Evolutionary conservation across 495 filamentous ascomycete genomes (phyloP), one percentile per base, ranked within the genome.

Genomic region (Letharia lupina): DNA sequence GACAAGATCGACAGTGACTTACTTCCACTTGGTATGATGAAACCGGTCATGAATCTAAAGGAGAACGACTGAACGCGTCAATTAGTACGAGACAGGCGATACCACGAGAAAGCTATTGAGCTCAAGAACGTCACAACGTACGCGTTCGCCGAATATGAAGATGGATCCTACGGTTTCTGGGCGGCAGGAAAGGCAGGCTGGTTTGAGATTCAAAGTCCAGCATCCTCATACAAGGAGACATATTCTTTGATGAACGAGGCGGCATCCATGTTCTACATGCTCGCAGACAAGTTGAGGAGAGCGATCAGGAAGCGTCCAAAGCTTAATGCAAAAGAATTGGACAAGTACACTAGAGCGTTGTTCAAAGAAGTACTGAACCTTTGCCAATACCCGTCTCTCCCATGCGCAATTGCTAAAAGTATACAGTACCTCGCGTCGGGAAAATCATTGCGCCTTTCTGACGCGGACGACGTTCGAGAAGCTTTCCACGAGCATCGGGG

Each of bases 101-200:
- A 78, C 73, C 67, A 79, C 62, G 73, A 77, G 12, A 81, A 83
- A 44, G 78, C 82, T 65, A 84, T 93, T 69, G 83, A 89, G 64
- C 82, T 93, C 58, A 75, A 79, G 45, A 77, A 83, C 58, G 86
- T 89, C 0, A 79, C 78, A 12, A 77, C 81, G 12, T 95, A 86
- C 75, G 86, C 90, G 0, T 89, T 90, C 71, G 89, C 88, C 28
- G 82, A 87, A 60, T 83, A 81, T 60, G 80, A 80, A 15, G 81
- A 86, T 69, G 80, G 83, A 10, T 81, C 79, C 31, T 78, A 86
- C 45, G 80, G 83, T 44, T 75, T 93, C 59, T 96, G 91, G 91
- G 88, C 89, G 41, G 83, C 85, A 44, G 90, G 91, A 59, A 75
- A 79, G 65, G 84, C 87, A n/a, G 91, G 89, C 64, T 93, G 90